Base-by-base conservation (phyloP, 2,329 filamentous ascomycete genomes). In the Clonostachys rhizophaga region DNA sequence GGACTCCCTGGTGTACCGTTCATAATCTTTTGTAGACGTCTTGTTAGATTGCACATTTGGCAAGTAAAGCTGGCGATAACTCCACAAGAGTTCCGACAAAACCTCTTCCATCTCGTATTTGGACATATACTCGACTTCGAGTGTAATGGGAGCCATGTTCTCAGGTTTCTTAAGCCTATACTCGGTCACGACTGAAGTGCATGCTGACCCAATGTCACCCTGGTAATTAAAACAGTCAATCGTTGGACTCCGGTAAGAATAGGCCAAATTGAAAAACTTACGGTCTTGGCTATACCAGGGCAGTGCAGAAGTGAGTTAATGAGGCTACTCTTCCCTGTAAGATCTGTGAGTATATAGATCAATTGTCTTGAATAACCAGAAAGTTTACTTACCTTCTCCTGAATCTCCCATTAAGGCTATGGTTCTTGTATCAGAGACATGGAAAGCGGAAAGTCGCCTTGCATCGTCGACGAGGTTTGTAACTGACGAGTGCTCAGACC, bases 301-400 rank as follows among this genome's bases (percentile, higher is more conserved):
- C 57, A 55, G 42, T 65, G 58, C 4, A 67, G 59, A 1, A 67
- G 52, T n/a, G 62, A 63, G 45, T 66, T 67, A 13, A 66, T 64
- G 5, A 66, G 50, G 47, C 55, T 63, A 44, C 63, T 66, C 34
- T 58, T 58, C 1, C 55, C 55, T 58, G 34, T 8, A 18, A n/a
- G 11, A 14, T 39, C 11, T 39, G 7, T n/a, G 36, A 18, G 14
- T 14, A 14, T 6, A 10, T n/a, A 50, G 44, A 52, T 45, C 12
- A 37, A 20, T 16, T 44, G 14, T 14, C 11, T 18, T 4, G 35
- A 5, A 6, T 24, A 2, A 10, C 16, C 24, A 6, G 12, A 35
- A 17, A 16, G 3, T 17, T 13, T 6, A 2, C 52, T 55, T 59
- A 41, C 60, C 61, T 59, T 58, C 43, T 35, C 50, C 52, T 8